These are phyloP conservation scores for Colletotrichum orbiculare DNA, from an alignment of 2,329 filamentous ascomycete genomes.

Conservation along the genomic window DNA sequence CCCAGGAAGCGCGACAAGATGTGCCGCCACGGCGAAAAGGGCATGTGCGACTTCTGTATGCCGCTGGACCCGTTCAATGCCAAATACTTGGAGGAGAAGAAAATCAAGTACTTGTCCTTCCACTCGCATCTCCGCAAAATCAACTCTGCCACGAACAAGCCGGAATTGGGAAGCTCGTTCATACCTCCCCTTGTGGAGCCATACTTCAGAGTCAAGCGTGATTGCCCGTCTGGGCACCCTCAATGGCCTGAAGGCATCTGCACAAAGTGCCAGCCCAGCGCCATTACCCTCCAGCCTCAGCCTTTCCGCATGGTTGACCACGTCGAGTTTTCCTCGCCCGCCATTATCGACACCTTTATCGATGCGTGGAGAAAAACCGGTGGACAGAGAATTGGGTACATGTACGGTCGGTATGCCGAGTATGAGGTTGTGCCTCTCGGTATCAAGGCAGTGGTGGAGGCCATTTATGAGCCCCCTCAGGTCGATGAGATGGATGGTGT, in stretches of 20 bases:
- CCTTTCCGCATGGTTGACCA: slow-evolving; percentile 97
- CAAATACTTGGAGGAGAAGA: slow-evolving; percentile 91
- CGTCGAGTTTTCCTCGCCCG: slow-evolving; percentile 90
- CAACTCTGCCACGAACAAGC: slow-evolving; percentile 96
- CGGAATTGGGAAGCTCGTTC: slow-evolving; percentile 91
- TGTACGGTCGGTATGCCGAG: slow-evolving; percentile 91
- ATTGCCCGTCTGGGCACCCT: slow-evolving; percentile 93
- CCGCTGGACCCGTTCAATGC: slow-evolving; percentile 92
- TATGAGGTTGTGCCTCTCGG: slow-evolving; percentile 94
- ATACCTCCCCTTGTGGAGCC: slow-evolving; percentile 95
- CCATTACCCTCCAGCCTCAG: slow-evolving; percentile 94
- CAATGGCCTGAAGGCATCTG: slow-evolving; percentile 97
- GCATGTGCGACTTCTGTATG: slow-evolving; percentile 99
- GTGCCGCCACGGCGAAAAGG: slow-evolving; percentile 95
- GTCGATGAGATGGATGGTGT: slow-evolving; percentile 89
- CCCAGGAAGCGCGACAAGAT: slow-evolving; percentile 82
- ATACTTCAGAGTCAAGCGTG: slow-evolving; percentile 86
- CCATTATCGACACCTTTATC: slow-evolving; percentile 88
- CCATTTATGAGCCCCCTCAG: slow-evolving; percentile 96
- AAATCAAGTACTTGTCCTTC: slow-evolving; percentile 98
- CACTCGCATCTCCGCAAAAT: slow-evolving; percentile 94
- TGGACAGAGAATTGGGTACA: slow-evolving; percentile 84
- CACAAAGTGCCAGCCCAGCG: slow-evolving; percentile 97
- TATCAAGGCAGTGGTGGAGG: slow-evolving; percentile 94
- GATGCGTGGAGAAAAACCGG: slow-evolving; percentile 92